Evolutionary conservation across 306 rosid species (phyloP), one percentile per base, ranked within the genome.

Genomic region (Coriaria nepalensis): DNA sequence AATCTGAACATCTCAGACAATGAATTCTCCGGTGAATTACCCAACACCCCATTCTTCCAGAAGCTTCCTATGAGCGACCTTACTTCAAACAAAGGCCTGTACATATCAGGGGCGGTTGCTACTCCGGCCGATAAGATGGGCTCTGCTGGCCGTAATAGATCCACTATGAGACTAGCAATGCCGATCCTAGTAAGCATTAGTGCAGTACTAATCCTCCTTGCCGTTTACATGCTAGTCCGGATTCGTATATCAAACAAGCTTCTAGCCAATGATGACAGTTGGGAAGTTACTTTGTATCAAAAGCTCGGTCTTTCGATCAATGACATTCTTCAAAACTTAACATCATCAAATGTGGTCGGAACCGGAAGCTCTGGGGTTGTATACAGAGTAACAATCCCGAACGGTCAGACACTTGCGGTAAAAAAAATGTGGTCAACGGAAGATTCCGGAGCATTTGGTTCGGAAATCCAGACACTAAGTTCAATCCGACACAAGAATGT

Each of bases 261-360:
- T 4, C 70, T 63, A 45, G 50, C 34, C 62, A 78, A 78, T 51
- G 61, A 57, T 40, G 80, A 63, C 14, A 51, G 40, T 13, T 92
- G 98, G 98, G 81, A 85, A 40, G 66, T 81, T 67, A 92, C 93
- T 45, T 57, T 78, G 43, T 87, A 73, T 50, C 98, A 92, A 67
- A 92, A 92, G 57, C 71, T 65, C 5, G 82, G 75, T 4, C 62
- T 78, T 70, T 71, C 80, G 4, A 64, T 79, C 40, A 82, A 78
- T 13, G 77, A 80, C 66, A 51, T 83, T 8, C 75, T 80, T 55
- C 20, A 37, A 59, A 80, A 73, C 53, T 61, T 87, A 42, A 80
- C 84, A 8, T 59, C 87, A 35, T 53, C 85, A 11, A 83, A 83
- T 47, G 82, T 83, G 49, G 73, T 87, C 45, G 96, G 87, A 33